These are phyloP conservation scores for Leccinellum rugosiceps DNA, from an alignment of 768 basidiomycete species.

Conservation along the genomic window DNA sequence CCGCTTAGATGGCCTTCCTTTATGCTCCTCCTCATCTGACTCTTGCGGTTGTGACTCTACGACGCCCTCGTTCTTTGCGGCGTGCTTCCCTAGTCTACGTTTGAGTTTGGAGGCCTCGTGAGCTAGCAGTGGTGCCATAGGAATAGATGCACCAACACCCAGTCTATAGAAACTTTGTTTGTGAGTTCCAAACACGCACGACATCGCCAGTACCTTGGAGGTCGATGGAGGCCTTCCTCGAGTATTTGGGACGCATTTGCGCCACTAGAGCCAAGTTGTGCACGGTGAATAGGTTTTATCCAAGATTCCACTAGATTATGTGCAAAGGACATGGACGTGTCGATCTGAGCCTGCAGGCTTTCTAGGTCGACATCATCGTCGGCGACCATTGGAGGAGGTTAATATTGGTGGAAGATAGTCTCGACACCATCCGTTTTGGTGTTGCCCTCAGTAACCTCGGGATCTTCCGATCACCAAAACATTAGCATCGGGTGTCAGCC, in stretches of 20 bases:
- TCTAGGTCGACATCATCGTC: slow-evolving; percentile 64
- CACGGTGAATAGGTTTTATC: slow-evolving; percentile 55
- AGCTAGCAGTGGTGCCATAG: slow-evolving; percentile 42
- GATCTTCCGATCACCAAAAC: no score
- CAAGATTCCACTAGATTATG: slow-evolving; percentile 74
- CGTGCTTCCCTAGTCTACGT: slow-evolving; percentile 49
- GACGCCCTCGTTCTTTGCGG: slow-evolving; percentile 46
- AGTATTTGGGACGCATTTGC: slow-evolving; percentile 50
- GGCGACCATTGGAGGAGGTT: slow-evolving; percentile 24
- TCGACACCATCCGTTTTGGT: no score
- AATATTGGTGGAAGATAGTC: neutral
- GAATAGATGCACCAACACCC: slow-evolving; percentile 68
- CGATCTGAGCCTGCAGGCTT: slow-evolving; percentile 76
- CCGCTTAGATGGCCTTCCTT: slow-evolving; percentile 56
- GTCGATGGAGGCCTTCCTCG: slow-evolving; percentile 63
- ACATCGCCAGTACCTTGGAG: slow-evolving; percentile 51
- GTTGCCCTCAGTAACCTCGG: no score
- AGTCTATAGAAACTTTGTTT: slow-evolving; percentile 42
- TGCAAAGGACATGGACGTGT: slow-evolving; percentile 74
- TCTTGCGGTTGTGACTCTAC: slow-evolving; percentile 29
- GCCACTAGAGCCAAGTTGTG: slow-evolving; percentile 31
- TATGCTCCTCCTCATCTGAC: slow-evolving; percentile 52
- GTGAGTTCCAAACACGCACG: neutral
- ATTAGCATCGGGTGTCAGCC: no score
- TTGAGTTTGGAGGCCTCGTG: slow-evolving; percentile 63